Base-by-base conservation (phyloP, 148 eudicot species). In the Bassia scoparia region DNA sequence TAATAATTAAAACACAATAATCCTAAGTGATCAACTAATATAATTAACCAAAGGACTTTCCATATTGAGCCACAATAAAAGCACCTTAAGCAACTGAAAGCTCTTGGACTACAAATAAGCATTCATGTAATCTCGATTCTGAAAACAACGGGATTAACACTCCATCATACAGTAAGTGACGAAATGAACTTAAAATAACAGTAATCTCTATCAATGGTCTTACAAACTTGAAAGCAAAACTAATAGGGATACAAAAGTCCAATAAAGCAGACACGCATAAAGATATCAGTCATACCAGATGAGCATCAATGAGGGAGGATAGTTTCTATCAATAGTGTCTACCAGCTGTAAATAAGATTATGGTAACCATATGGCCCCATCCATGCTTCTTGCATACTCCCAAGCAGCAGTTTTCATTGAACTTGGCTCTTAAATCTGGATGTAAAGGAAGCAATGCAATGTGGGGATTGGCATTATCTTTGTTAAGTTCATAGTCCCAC, bases 331-430 rank as follows among this genome's bases (percentile, higher is more conserved):
- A 73, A 88, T 67, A 52, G 98, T 95, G 88, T 95, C 97, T 73
- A 95, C 92, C 98, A 95, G 87, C 98, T 91, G 85, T 89, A 95
- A 37, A 95, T 87, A 80, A 95, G 48, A 80, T 95, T 95, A 78
- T 95, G 97, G 74, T 88, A 95, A 68, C 98, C 98, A 81, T 91
- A 95, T 30, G 96, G 92, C 74, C 74, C 93, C 94, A n/a, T 80
- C 77, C 98, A 91, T 82, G 91, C 93, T 91, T 82, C 67, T 81
- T 59, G 94, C 98, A 81, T 91, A 95, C 78, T 91, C 90, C 98
- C 96, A 95, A 24, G 98, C 98, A 81, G 97, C 97, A 80, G 82
- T n/a, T 88, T 69, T 81, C 83, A 48, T 95, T 91, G 58, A 95
- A 89, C 84, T 87, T 89, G 79, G 92, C 92, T 68, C 94, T 84